These are phyloP conservation scores for Apiospora sp. DNA, from an alignment of 2,329 filamentous ascomycete genomes.

Conservation along the genomic window DNA sequence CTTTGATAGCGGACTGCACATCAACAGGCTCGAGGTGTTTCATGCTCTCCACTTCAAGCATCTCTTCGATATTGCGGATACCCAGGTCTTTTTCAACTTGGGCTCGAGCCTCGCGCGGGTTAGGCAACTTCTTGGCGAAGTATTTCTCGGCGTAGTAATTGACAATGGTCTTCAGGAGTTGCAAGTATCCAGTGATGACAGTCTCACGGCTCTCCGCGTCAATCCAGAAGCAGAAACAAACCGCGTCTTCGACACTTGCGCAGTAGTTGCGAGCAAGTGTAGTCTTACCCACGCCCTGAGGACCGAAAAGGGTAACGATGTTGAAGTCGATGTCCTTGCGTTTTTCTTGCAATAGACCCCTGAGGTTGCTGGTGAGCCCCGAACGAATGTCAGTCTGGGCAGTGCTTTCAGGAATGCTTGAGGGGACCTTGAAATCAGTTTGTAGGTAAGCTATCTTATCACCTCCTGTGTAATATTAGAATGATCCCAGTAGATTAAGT, in stretches of 20 bases:
- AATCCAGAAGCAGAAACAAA: slow-evolving; percentile 14
- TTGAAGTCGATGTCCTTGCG: neutral
- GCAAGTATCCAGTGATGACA: slow-evolving; percentile 2
- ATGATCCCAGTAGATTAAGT: neutral
- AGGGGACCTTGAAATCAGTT: neutral
- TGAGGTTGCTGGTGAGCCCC: slow-evolving; percentile 4
- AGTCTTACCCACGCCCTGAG: slow-evolving; percentile 9
- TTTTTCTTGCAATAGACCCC: neutral
- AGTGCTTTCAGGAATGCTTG: neutral
- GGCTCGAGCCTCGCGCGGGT: neutral
- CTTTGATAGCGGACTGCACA: slow-evolving; percentile 6
- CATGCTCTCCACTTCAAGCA: neutral
- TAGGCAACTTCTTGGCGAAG: neutral
- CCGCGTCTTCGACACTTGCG: neutral
- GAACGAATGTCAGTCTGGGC: neutral
- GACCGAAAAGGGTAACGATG: slow-evolving; percentile 1
- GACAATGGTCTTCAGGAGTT: slow-evolving; percentile 15
- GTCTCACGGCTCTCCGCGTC: slow-evolving; percentile 17
- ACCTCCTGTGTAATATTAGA: neutral
- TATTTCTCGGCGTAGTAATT: slow-evolving; percentile 16
- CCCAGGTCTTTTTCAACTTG: slow-evolving; percentile 2
- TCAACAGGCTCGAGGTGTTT: slow-evolving; percentile 13
- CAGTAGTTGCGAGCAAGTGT: slow-evolving; percentile 10
- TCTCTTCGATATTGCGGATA: slow-evolving; percentile 9
- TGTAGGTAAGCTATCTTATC: neutral